These are phyloP conservation scores for Malus fusca DNA, from an alignment of 306 rosid species.

Conservation along the genomic window DNA sequence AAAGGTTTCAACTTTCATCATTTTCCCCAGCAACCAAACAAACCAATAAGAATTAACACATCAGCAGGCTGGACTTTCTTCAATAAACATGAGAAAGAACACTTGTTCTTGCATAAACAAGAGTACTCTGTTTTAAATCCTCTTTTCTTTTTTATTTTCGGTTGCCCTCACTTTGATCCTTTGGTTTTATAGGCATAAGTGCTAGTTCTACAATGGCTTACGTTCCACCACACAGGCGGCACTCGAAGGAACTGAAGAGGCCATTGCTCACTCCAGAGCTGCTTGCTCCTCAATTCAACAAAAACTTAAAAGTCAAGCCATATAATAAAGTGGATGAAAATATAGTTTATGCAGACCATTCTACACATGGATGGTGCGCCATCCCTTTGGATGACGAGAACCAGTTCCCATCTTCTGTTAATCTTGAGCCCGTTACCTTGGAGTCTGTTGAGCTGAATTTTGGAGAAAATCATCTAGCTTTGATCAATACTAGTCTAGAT, in stretches of 20 bases:
- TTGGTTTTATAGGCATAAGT: background rate
- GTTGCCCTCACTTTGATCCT: background rate
- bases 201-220: constrained; percentile 31
- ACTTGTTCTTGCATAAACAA: background rate
- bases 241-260: constrained; percentile 10
- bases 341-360: constrained; percentile 7
- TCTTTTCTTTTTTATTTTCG: background rate
- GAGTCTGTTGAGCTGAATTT: background rate
- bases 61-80: background rate
- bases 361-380: constrained; percentile 21
- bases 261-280: constrained; percentile 22
- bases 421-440: constrained; percentile 19
- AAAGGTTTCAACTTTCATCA: background rate
- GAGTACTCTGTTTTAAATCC: background rate
- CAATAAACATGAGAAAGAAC: background rate
- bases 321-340: background rate
- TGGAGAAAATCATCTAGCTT: constrained; percentile 22
- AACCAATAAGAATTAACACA: background rate
- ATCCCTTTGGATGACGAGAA: constrained; percentile 23
- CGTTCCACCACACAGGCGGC: constrained; percentile 55
- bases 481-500: constrained; percentile 1
- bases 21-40: background rate
- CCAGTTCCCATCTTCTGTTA: constrained; percentile 21
- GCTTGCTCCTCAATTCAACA: constrained; percentile 24
- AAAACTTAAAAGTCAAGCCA: background rate